phyloP scores from a whole-genome alignment of 352 stramenopile genomes.

The Aphanomyces cochlioides region DNA sequence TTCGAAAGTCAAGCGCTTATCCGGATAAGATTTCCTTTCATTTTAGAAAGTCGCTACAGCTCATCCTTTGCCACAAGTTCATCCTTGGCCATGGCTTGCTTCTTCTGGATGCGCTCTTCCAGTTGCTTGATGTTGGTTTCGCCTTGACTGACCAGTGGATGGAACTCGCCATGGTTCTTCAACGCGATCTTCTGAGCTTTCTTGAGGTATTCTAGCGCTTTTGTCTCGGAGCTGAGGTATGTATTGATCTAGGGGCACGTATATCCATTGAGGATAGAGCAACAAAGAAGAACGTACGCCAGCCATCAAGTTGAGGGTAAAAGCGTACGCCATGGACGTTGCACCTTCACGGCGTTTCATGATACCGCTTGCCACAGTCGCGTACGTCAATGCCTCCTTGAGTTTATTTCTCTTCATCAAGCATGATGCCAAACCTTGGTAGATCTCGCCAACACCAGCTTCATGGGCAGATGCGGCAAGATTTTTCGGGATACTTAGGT shows the following conservation, averaged over 20 bases:
- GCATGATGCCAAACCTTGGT: conserved; percentile 65
- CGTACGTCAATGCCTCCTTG: conserved; percentile 41
- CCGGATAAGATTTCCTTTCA: background rate
- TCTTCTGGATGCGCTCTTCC: conserved; percentile 44
- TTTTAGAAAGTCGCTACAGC: conserved; percentile 20
- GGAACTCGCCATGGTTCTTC: conserved; percentile 50
- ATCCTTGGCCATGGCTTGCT: background rate
- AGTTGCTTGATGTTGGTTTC: conserved; percentile 62
- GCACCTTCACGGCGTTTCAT: conserved; percentile 64
- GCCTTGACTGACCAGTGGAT: conserved; percentile 62
- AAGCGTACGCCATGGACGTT: conserved; percentile 63
- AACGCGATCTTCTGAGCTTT: conserved; percentile 68
- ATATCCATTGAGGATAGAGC: background rate
- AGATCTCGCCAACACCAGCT: conserved; percentile 62
- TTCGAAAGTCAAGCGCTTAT: too few relatives aligned
- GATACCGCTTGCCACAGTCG: conserved; percentile 47
- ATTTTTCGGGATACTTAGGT: background rate
- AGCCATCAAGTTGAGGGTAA: conserved; percentile 75
- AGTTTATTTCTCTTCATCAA: conserved; percentile 46
- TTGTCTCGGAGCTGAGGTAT: conserved; percentile 51
- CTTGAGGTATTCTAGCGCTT: conserved; percentile 58
- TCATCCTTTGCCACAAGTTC: conserved; percentile 12
- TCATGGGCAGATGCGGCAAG: background rate
- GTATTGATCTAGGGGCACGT: conserved; percentile 38
- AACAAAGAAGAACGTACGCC: conserved; percentile 40